A percentile compares a stretch with the other conserved stretches of the same genome.
Evolutionary conservation across 1,284 basidiomycete genomes (phyloP).

Genomic region (Bjerkandera adusta): DNA sequence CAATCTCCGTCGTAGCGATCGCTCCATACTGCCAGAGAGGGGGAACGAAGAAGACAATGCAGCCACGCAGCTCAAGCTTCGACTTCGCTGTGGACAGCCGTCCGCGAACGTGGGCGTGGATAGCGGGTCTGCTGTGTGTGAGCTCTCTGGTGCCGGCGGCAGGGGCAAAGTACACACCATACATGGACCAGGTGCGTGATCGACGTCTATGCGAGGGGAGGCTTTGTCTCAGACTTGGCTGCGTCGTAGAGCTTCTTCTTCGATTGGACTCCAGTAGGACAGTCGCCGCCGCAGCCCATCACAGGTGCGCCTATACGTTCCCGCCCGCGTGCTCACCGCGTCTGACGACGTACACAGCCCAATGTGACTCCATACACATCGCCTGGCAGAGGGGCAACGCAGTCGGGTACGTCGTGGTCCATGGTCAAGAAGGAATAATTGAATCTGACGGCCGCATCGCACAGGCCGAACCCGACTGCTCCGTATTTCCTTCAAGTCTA

Average conservation of each 20-base stretch:
- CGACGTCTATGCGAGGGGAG: background rate
- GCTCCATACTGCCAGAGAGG: no score
- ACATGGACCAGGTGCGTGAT: slow-evolving; percentile 17
- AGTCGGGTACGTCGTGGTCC: slow-evolving; percentile 38
- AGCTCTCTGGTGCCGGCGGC: slow-evolving; percentile 4
- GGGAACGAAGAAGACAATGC: background rate
- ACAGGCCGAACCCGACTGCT: slow-evolving; percentile 50
- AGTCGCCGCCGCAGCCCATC: slow-evolving; percentile 45
- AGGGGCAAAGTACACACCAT: slow-evolving; percentile 5
- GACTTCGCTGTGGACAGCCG: background rate
- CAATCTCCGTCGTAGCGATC: no score
- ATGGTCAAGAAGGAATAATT: background rate
- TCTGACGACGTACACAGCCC: slow-evolving; percentile 33
- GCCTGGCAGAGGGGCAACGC: slow-evolving; percentile 44
- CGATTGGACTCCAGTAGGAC: slow-evolving; percentile 40
- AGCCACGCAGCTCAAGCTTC: background rate
- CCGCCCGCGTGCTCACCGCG: slow-evolving; percentile 4
- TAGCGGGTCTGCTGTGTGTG: slow-evolving; percentile 9
- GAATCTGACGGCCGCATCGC: slow-evolving; percentile 2
- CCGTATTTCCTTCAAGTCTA: slow-evolving; percentile 63
- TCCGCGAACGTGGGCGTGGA: background rate
- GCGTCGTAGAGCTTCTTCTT: slow-evolving; percentile 49
- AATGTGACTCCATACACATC: slow-evolving; percentile 55
- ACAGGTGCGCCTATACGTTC: slow-evolving; percentile 35
- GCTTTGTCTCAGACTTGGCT: background rate